Base-by-base conservation (phyloP, 2,329 filamentous ascomycete species). In the Didymella arachidicola region DNA sequence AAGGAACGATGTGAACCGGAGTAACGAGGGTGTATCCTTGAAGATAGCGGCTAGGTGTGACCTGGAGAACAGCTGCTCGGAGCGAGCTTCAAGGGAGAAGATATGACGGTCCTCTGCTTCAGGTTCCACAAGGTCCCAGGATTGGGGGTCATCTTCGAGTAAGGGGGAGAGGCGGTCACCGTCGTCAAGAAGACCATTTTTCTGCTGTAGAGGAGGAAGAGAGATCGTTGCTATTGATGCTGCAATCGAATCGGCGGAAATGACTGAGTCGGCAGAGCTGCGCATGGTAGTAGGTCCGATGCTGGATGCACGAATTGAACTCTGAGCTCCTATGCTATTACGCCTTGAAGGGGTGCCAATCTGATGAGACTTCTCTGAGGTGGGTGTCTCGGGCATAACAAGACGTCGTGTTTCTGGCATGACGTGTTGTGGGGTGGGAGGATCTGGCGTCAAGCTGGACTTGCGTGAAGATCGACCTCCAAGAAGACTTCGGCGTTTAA, bases 1-100 rank as follows among this genome's bases (percentile, higher is more conserved):
- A 2, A 93, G 79, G 66, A 90, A 93, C 2, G 85, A 82, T 1
- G 86, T 89, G 71, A 93, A 93, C 43, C 82, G 83, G 50, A 87
- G 80, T 1, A 92, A 79, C 22, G 88, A 82, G 7, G 83, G 78
- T 0, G 87, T 84, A 56, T 91, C 86, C 3, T 82, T 78, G 63
- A 92, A 89, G 29, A 92, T 90, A 27, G 83, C 79, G 41, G 82
- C 75, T 27, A 92, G 79, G 74, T 92, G 89, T 50, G 87, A 83
- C 16, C 76, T 80, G 0, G 88, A 90, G 67, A 91, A 88, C 34
- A 92, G 78, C 12, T 86, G 79, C 57, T 89, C 86, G 0, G 87
- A 86, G 43, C 86, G 83, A n/a, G 79, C 78, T 72, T 91, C 89
- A 0, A 92, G 77, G 2, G 84, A 85, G 68, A 86, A 85, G 50